Conservation (phyloP, 805 yeast species). For the Metschnikowia santaceciliae region DNA sequence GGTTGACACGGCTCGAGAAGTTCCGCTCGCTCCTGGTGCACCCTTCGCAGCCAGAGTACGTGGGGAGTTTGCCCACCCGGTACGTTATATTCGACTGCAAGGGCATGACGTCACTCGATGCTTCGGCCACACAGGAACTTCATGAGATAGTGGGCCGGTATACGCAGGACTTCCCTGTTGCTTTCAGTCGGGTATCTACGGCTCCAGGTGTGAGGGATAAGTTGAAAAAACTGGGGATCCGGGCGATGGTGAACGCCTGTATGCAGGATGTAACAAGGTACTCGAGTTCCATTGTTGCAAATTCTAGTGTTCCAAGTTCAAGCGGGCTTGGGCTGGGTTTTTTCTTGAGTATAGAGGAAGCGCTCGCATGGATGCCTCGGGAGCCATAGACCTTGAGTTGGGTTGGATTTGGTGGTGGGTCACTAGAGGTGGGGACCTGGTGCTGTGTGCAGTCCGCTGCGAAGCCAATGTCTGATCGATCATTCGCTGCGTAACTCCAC, state of each 20-base stretch:
- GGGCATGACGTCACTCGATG: constrained; percentile 79
- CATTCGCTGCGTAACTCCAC: background rate
- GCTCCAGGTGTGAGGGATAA: constrained; percentile 44
- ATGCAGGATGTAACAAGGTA: constrained; percentile 1
- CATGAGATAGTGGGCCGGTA: constrained; percentile 57
- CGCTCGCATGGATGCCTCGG: constrained; percentile 27
- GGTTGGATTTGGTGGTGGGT: background rate
- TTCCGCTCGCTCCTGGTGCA: constrained; percentile 74
- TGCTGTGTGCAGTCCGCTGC: background rate
- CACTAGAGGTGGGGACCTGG: background rate
- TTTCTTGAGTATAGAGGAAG: constrained; percentile 54
- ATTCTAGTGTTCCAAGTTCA: background rate
- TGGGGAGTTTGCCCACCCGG: constrained; percentile 35
- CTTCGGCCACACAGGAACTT: constrained; percentile 74
- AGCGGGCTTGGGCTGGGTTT: constrained; percentile 27
- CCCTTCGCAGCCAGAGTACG: constrained; percentile 61
- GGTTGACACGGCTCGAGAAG: constrained; percentile 65
- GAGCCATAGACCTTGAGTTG: background rate
- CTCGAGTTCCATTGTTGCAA: background rate
- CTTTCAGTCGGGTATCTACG: constrained; percentile 58
- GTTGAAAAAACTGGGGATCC: constrained; percentile 55
- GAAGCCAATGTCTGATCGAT: background rate
- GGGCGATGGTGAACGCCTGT: constrained; percentile 21
- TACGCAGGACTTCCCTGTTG: constrained; percentile 47
- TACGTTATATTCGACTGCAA: constrained; percentile 70